A percentile compares a stretch with the other conserved stretches of the same genome.
Conservation (phyloP, 2,329 filamentous ascomycete species). For the Boeremia exigua region DNA sequence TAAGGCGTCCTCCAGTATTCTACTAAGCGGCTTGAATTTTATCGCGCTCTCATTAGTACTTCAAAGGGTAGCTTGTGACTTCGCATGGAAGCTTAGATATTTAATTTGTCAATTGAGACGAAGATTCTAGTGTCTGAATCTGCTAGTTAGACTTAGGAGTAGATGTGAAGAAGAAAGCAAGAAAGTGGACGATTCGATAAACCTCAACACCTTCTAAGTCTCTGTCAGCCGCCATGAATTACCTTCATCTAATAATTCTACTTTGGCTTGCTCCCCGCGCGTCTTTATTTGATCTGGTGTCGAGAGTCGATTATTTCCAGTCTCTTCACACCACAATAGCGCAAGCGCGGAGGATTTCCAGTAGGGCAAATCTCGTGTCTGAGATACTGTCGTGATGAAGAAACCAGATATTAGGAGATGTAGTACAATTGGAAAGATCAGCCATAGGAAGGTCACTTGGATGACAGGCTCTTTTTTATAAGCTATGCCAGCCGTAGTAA, state of each 20-base stretch:
- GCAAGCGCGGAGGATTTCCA: neutral
- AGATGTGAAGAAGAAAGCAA: no score
- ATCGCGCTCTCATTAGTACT: no score
- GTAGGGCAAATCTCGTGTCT: neutral
- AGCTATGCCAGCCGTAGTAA: neutral
- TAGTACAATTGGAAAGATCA: neutral
- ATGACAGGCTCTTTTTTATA: neutral
- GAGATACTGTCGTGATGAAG: neutral
- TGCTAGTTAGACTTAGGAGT: no score
- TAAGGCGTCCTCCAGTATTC: no score
- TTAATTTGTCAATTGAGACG: no score
- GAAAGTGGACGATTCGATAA: no score
- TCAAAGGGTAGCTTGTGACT: no score
- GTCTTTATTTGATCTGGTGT: neutral
- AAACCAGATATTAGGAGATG: neutral
- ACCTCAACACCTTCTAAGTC: no score
- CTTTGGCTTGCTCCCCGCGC: neutral
- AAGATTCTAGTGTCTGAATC: no score
- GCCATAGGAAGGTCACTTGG: neutral
- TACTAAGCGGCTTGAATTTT: no score
- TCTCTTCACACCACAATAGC: neutral
- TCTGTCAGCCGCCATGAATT: neutral
- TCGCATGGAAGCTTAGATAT: no score
- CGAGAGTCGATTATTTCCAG: neutral
- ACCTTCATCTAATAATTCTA: neutral